A percentile compares a stretch with the other conserved stretches of the same genome.
phyloP scores from a whole-genome alignment of 2,329 filamentous ascomycete species.

The Lasiodiplodia theobromae region DNA sequence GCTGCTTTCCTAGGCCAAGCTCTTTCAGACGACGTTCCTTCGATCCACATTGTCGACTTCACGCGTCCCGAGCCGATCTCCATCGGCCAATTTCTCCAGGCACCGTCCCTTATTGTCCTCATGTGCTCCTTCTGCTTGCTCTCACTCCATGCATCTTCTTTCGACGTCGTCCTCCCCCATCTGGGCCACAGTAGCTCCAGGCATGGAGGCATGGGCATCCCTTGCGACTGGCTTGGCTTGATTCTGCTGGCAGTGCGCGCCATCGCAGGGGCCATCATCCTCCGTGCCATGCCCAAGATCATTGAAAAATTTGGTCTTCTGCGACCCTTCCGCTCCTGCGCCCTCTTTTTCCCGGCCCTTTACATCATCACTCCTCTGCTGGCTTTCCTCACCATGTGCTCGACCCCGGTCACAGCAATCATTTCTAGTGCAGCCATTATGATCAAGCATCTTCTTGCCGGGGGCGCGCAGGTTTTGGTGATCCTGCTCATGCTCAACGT shows the following conservation, averaged over 20 bases:
- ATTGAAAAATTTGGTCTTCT: slow-evolving; percentile 51
- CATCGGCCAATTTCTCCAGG: slow-evolving; percentile 54
- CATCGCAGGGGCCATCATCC: slow-evolving; percentile 49
- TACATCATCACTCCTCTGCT: slow-evolving; percentile 51
- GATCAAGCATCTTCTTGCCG: slow-evolving; percentile 52
- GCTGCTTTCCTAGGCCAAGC: slow-evolving; percentile 53
- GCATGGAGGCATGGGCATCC: slow-evolving; percentile 54
- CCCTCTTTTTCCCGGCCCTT: slow-evolving; percentile 48
- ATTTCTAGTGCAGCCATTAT: slow-evolving; percentile 51
- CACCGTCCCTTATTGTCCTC: slow-evolving; percentile 54
- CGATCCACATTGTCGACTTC: slow-evolving; percentile 45
- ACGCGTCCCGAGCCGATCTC: slow-evolving; percentile 50
- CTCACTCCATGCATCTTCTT: slow-evolving; percentile 64
- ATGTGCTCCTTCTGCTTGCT: slow-evolving; percentile 60
- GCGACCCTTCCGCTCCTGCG: slow-evolving; percentile 51
- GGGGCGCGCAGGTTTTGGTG: slow-evolving; percentile 52
- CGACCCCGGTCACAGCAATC: slow-evolving; percentile 43
- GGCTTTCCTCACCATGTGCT: slow-evolving; percentile 45
- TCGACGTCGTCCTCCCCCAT: slow-evolving; percentile 56
- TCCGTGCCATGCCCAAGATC: slow-evolving; percentile 46
- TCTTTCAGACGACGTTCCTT: slow-evolving; percentile 44
- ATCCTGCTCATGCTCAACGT: slow-evolving; percentile 57
- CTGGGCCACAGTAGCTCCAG: slow-evolving; percentile 54
- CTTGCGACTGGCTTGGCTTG: slow-evolving; percentile 53
- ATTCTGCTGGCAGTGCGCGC: slow-evolving; percentile 52